These are phyloP conservation scores for Apiospora kogelbergensis DNA, from an alignment of 2,329 filamentous ascomycete genomes.

Conservation along the genomic window DNA sequence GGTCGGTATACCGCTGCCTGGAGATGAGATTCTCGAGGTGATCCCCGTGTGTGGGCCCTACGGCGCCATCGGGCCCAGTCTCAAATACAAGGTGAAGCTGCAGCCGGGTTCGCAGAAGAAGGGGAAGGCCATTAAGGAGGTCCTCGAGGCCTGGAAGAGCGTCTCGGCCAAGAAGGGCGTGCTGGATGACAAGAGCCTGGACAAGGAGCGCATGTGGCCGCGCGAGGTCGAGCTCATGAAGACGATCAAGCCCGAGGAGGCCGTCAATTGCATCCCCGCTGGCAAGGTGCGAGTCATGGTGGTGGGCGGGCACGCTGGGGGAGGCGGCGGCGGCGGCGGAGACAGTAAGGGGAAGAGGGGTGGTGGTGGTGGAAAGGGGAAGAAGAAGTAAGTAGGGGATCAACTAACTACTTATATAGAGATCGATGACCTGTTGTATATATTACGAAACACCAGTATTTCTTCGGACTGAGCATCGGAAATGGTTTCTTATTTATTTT, in stretches of 20 bases:
- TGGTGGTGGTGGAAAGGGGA: conserved; percentile 40
- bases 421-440: neutral
- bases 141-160: conserved; percentile 76
- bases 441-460: neutral
- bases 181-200: conserved; percentile 59
- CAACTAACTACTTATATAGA: neutral
- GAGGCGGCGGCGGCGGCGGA: conserved; percentile 38
- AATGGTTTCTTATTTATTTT: no score
- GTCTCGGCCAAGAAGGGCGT: conserved; percentile 60
- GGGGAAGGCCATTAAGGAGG: conserved; percentile 89
- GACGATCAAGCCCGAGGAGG: conserved; percentile 77
- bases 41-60: conserved; percentile 67
- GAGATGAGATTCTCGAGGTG: conserved; percentile 77
- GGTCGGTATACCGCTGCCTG: conserved; percentile 73
- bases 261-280: conserved; percentile 78
- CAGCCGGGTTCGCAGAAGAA: conserved; percentile 91
- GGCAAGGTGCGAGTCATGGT: conserved; percentile 79
- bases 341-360: conserved; percentile 35
- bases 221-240: conserved; percentile 83
- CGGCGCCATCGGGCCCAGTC: conserved; percentile 57
- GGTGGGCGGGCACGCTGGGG: conserved; percentile 52
- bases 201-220: conserved; percentile 78
- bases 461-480: no score
- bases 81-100: conserved; percentile 94
- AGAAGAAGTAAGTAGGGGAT: conserved; percentile 40